A percentile compares a stretch with the other conserved stretches of the same genome.
Evolutionary conservation across 176 grass and related monocot genomes (phyloP).

Genomic region (Aegilops bicornis): DNA sequence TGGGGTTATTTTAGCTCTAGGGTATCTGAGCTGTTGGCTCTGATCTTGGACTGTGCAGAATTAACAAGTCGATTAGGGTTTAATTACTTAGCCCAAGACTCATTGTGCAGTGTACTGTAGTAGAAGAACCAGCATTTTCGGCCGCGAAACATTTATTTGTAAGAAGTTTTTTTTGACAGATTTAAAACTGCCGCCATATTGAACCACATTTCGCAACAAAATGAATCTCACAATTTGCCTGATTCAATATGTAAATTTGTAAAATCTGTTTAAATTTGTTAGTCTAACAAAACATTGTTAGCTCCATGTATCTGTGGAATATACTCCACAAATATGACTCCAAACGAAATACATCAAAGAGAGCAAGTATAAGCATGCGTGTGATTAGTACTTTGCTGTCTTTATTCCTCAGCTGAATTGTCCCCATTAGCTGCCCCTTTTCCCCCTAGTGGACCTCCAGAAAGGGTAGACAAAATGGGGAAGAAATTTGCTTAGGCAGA

Average conservation of each 20-base stretch:
- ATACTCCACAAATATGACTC: background rate
- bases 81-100: constrained; percentile 22
- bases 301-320: background rate
- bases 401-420: constrained; percentile 52
- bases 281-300: background rate
- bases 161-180: background rate
- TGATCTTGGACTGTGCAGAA: constrained; percentile 19
- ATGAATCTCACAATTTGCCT: background rate
- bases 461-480: constrained; percentile 28
- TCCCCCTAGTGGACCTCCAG: constrained; percentile 15
- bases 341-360: background rate
- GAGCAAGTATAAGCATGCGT: background rate
- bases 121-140: constrained; percentile 11
- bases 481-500: constrained; percentile 17
- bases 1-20: background rate
- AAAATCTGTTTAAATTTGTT: background rate
- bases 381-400: constrained; percentile 16
- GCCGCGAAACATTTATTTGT: background rate
- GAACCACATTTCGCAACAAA: background rate
- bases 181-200: background rate
- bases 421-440: constrained; percentile 20
- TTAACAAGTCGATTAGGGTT: background rate
- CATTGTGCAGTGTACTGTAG: constrained; percentile 7
- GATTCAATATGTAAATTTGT: background rate
- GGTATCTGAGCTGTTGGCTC: constrained; percentile 15